phyloP scores from a whole-genome alignment of 305 asterid species.

The Rubia tinctorum region DNA sequence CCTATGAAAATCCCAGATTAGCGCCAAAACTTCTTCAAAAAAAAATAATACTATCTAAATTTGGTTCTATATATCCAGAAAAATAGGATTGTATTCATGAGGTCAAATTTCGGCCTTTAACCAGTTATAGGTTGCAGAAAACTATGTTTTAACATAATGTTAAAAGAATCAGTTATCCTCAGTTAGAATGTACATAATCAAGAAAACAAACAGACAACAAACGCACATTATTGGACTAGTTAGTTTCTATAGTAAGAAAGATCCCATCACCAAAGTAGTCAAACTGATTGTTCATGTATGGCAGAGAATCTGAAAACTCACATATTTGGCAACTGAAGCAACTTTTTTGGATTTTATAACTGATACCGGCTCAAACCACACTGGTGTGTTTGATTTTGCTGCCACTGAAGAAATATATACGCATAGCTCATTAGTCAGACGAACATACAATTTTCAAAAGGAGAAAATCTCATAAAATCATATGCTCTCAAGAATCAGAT shows the following conservation, averaged over 20 bases:
- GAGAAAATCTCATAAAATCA: constrained; percentile 1
- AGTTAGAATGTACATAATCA: not conserved
- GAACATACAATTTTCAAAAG: not conserved
- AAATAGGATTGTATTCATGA: not conserved
- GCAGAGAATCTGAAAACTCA: constrained; percentile 37
- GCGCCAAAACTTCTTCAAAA: not conserved
- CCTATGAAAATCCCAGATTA: constrained; percentile 27
- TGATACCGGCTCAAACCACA: constrained; percentile 98
- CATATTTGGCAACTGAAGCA: constrained; percentile 67
- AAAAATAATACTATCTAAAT: not conserved
- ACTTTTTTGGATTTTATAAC: constrained; percentile 77
- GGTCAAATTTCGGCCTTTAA: not conserved
- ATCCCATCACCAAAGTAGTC: not conserved
- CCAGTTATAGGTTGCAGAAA: not conserved
- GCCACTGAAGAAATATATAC: constrained; percentile 56
- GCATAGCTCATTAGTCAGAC: constrained; percentile 15
- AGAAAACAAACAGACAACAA: not conserved
- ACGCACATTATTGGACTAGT: not conserved
- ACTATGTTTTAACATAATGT: not conserved
- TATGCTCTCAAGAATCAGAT: constrained; percentile 2
- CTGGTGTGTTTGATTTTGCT: constrained; percentile 55
- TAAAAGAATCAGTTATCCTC: not conserved
- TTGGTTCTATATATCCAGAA: not conserved
- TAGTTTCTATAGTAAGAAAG: not conserved
- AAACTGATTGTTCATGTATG: not conserved